Conservation (phyloP, 768 basidiomycete genomes). For the Boletus rubroflammeus region DNA sequence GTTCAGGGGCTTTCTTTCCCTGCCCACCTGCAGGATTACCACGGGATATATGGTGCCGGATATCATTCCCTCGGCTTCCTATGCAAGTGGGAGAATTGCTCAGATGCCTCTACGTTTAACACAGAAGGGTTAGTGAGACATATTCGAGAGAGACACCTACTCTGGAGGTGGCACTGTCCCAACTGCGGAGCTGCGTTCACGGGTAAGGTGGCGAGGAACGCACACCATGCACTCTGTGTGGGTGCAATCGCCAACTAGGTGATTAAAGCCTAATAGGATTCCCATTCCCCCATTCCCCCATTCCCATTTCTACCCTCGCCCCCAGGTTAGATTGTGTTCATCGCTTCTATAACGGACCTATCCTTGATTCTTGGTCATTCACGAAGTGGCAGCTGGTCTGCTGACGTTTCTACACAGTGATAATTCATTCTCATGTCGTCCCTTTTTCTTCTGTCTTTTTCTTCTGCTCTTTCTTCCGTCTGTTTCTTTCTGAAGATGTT, state of each 20-base stretch:
- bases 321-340: background rate
- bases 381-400: slow-evolving; percentile 8
- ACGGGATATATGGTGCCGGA: slow-evolving; percentile 15
- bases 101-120: slow-evolving; percentile 14
- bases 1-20: slow-evolving; percentile 19
- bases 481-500: background rate
- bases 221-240: slow-evolving; percentile 15
- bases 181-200: slow-evolving; percentile 21
- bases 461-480: background rate
- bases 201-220: slow-evolving; percentile 14
- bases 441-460: background rate
- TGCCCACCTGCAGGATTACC: slow-evolving; percentile 18
- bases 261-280: background rate
- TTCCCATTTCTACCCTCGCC: background rate
- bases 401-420: background rate
- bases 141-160: slow-evolving; percentile 24
- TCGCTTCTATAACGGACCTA: background rate
- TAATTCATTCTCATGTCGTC: background rate
- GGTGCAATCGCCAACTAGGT: background rate
- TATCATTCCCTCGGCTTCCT: slow-evolving; percentile 7
- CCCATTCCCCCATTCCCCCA: background rate
- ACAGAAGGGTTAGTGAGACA: slow-evolving; percentile 24
- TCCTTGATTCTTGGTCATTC: background rate
- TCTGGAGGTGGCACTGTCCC: slow-evolving; percentile 26
- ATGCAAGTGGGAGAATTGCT: slow-evolving; percentile 26